Conservation (phyloP, 345 rosid genomes). For the Ailanthus altissimus region DNA sequence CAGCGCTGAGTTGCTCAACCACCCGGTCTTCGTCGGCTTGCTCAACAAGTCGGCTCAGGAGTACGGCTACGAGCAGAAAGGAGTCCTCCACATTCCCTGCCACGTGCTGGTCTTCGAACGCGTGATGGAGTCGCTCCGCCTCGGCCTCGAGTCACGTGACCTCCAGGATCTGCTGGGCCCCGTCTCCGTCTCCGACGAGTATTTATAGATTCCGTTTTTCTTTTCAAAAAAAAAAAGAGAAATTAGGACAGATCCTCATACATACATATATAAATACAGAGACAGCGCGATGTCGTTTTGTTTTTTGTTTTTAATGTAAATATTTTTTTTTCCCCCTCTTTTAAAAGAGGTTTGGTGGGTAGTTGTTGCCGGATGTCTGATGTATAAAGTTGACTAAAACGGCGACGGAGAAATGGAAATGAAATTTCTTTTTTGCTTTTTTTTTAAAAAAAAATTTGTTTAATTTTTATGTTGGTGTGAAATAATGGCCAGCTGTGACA, state of each 20-base stretch:
- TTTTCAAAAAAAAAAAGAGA: neutral
- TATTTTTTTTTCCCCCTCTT: neutral
- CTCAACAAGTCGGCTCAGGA: conserved; percentile 86
- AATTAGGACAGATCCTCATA: conserved; percentile 3
- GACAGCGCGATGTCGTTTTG: neutral
- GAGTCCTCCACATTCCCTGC: conserved; percentile 87
- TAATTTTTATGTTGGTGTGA: neutral
- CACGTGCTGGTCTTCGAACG: conserved; percentile 83
- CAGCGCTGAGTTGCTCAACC: conserved; percentile 83
- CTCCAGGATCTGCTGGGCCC: conserved; percentile 52
- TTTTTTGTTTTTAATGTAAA: neutral
- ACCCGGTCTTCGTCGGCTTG: conserved; percentile 71
- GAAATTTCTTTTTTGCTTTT: neutral
- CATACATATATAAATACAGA: neutral
- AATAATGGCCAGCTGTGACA: neutral
- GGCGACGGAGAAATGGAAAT: neutral
- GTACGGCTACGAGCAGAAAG: conserved; percentile 93
- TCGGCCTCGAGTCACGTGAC: conserved; percentile 61
- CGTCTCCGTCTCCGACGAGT: conserved; percentile 22
- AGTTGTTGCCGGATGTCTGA: neutral
- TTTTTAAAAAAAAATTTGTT: too few species aligned
- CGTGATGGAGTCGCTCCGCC: conserved; percentile 77
- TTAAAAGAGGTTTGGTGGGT: neutral
- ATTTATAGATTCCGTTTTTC: neutral
- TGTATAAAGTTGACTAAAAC: conserved; percentile 4